Conservation (phyloP, 345 rosid species). For the Gossypium stocksii region DNA sequence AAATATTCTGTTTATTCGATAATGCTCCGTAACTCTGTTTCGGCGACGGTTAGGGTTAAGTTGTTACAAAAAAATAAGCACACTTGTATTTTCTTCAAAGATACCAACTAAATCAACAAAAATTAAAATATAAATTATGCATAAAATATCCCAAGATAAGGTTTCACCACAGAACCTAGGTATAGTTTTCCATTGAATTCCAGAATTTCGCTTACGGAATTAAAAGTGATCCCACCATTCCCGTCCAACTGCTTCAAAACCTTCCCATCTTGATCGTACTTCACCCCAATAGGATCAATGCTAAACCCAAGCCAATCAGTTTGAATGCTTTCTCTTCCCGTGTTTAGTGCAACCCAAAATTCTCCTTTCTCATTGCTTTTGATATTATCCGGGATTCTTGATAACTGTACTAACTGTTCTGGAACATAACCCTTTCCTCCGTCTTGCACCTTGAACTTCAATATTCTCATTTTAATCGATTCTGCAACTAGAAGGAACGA, state of each 20-base stretch:
- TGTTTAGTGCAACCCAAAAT: background rate
- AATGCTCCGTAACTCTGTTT: too few relatives aligned
- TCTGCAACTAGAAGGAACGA: conserved; percentile 41
- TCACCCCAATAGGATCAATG: background rate
- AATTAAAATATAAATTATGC: background rate
- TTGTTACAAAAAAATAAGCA: too few relatives aligned
- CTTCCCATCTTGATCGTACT: background rate
- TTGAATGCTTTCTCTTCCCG: background rate
- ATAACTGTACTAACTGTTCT: conserved; percentile 22
- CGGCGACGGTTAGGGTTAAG: accelerated
- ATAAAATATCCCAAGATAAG: background rate
- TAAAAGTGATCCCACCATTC: background rate
- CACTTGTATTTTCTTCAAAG: too few relatives aligned
- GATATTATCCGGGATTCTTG: conserved; percentile 40
- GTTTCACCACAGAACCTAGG: background rate
- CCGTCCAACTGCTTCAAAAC: background rate
- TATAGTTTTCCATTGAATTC: background rate
- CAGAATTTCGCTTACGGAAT: background rate
- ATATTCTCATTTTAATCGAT: conserved; percentile 18
- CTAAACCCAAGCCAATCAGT: background rate
- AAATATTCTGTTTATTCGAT: too few relatives aligned
- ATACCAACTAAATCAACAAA: too few relatives aligned
- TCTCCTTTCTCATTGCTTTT: conserved; percentile 9
- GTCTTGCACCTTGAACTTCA: conserved; percentile 19
- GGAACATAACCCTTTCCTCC: background rate